These are phyloP conservation scores for Monascus purpureus DNA, from an alignment of 495 filamentous ascomycete genomes.

Conservation along the genomic window DNA sequence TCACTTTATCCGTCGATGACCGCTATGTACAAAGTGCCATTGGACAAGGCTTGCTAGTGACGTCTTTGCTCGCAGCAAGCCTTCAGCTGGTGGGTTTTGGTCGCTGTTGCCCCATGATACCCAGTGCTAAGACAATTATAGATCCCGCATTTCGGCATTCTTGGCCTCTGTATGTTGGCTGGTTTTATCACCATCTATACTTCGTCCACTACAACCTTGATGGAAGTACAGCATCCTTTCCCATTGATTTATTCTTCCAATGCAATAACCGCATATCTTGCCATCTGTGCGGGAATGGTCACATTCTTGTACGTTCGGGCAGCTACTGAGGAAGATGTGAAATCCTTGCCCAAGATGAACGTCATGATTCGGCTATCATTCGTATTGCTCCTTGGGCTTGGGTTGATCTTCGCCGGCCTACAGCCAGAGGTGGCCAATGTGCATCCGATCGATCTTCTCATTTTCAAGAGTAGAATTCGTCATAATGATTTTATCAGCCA, in stretches of 20 bases:
- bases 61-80: slow-evolving; percentile 18
- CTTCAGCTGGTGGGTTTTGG: slow-evolving; percentile 25
- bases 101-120: background rate
- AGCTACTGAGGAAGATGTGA: slow-evolving; percentile 17
- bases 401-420: slow-evolving; percentile 14
- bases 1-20: slow-evolving; percentile 14
- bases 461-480: slow-evolving; percentile 23
- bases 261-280: slow-evolving; percentile 6
- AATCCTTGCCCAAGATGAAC: slow-evolving; percentile 17
- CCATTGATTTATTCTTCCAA: slow-evolving; percentile 14
- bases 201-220: slow-evolving; percentile 11
- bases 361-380: slow-evolving; percentile 15
- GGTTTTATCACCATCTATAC: slow-evolving; percentile 21
- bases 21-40: slow-evolving; percentile 22
- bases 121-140: slow-evolving; percentile 6
- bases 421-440: slow-evolving; percentile 16
- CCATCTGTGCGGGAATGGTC: slow-evolving; percentile 11
- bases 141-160: slow-evolving; percentile 21
- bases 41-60: slow-evolving; percentile 17
- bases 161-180: slow-evolving; percentile 19
- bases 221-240: slow-evolving; percentile 19
- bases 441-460: slow-evolving; percentile 37
- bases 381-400: slow-evolving; percentile 12
- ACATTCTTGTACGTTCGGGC: slow-evolving; percentile 18
- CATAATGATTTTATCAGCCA: slow-evolving; percentile 21